phyloP scores from a whole-genome alignment of 441 rosid genomes.

The Capsella rubella region DNA sequence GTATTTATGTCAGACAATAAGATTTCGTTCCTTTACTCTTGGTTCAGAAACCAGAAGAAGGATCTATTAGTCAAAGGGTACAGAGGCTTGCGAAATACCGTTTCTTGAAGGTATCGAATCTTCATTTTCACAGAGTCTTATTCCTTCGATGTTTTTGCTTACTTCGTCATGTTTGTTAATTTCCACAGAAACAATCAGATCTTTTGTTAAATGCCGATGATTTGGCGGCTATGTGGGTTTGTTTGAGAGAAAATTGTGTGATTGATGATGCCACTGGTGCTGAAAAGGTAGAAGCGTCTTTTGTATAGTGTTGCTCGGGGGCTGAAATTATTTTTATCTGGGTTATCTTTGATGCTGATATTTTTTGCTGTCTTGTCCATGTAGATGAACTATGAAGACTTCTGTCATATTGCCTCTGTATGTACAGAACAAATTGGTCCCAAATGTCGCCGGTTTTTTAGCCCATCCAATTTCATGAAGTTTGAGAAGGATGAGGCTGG shows the following conservation, averaged over 20 bases:
- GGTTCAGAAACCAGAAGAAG: constrained; percentile 95
- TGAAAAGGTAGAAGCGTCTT: constrained; percentile 69
- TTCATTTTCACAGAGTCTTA: not conserved
- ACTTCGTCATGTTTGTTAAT: constrained; percentile 32
- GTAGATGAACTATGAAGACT: constrained; percentile 99
- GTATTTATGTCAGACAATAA: not conserved
- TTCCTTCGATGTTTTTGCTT: constrained; percentile 4
- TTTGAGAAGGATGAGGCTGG: constrained; percentile 99
- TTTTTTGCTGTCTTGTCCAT: constrained; percentile 32
- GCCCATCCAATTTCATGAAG: constrained; percentile 99
- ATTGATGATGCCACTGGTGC: constrained; percentile 99
- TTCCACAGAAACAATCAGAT: constrained; percentile 95
- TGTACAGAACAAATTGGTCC: constrained; percentile 98
- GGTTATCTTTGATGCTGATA: constrained; percentile 24
- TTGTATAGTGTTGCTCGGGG: constrained; percentile 1
- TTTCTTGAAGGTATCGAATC: constrained; percentile 70
- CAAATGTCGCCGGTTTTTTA: constrained; percentile 93
- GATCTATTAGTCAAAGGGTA: constrained; percentile 94
- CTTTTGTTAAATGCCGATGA: constrained; percentile 94
- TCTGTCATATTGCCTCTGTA: constrained; percentile 96
- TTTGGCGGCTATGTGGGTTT: constrained; percentile 98
- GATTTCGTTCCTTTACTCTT: constrained; percentile 31
- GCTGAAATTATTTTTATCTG: constrained; percentile 17
- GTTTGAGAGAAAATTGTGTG: constrained; percentile 98
- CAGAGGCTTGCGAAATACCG: constrained; percentile 95